Evolutionary conservation across 2,329 filamentous ascomycete genomes (phyloP), one percentile per base, ranked within the genome.

Genomic region (Nemania serpens): DNA sequence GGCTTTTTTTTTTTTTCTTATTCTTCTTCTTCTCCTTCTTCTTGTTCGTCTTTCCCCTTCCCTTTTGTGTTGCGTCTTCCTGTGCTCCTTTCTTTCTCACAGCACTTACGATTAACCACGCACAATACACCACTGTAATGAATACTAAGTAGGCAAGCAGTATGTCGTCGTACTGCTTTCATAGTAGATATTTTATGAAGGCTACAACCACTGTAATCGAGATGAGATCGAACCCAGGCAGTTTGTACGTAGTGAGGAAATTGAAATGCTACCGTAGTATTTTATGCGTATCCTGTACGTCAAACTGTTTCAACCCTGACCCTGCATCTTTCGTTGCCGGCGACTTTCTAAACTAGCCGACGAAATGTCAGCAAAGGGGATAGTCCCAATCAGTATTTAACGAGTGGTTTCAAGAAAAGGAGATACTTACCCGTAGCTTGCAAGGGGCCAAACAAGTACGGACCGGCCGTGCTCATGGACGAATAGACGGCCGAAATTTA

Each of bases 251-350:
- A 11, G 46, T 7, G n/a, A 9, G 59, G 55, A 59, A 55, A 59
- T 55, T 43, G 47, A 37, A 59, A 62, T 62, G 55, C 39, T 59
- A 62, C 59, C 39, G 55, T 59, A 34, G 50, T 55, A 62, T 59
- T 48, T 34, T 22, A 59, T 51, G 39, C 18, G 36, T 53, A 57
- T 17, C n/a, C 20, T 41, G 29, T 55, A 37, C 12, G 34, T 53
- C 29, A 29, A 50, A 29, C 37, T 54, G 50, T 49, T 58, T 55
- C 55, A 58, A 58, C 59, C 50, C 39, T 58, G 59, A 52, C 55
- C 59, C 55, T 62, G 59, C 50, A 42, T 55, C 46, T 52, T n/a
- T 59, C 55, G 52, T 48, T 59, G 59, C 59, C 59, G 59, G 59
- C 59, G 59, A 29, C 25, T 29, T 7, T 29, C 25, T 29, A 29